Percentiles rank a stretch among this genome's conserved stretches.
These are phyloP conservation scores for Venturiaceae sp. DNA, from an alignment of 2,329 filamentous ascomycete genomes.

Conservation along the genomic window DNA sequence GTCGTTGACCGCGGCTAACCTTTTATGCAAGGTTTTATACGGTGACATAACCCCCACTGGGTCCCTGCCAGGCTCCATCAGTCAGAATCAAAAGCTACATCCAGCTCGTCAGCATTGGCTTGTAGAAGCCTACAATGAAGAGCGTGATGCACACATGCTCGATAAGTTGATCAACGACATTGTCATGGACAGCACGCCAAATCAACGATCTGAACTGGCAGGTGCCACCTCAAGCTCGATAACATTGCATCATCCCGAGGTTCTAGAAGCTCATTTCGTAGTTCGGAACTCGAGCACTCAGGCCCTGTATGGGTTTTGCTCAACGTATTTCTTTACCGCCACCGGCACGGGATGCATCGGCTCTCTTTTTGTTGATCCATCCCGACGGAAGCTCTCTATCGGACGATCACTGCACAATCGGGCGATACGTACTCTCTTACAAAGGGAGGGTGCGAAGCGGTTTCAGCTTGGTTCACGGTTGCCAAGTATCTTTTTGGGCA, in stretches of 20 bases:
- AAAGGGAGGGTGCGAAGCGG: conserved; percentile 62
- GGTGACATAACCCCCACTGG: conserved; percentile 57
- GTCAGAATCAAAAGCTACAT: conserved; percentile 76
- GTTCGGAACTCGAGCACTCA: conserved; percentile 90
- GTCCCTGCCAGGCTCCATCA: conserved; percentile 59
- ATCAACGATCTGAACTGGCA: conserved; percentile 58
- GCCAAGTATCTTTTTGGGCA: conserved; percentile 78
- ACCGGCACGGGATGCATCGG: conserved; percentile 67
- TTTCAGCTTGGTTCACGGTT: conserved; percentile 75
- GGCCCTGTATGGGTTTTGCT: conserved; percentile 83
- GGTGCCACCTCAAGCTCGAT: conserved; percentile 67
- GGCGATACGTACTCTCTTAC: conserved; percentile 65
- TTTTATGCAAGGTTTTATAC: conserved; percentile 50
- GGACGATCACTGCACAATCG: conserved; percentile 82
- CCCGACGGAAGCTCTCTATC: conserved; percentile 78
- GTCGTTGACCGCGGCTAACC: conserved; percentile 70
- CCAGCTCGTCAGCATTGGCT: conserved; percentile 85
- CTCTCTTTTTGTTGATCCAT: conserved; percentile 80
- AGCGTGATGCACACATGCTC: conserved; percentile 63
- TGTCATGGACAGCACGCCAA: conserved; percentile 55
- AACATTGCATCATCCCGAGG: conserved; percentile 56
- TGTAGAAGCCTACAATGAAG: conserved; percentile 76
- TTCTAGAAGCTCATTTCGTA: conserved; percentile 80
- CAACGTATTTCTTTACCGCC: conserved; percentile 71
- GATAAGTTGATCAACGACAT: conserved; percentile 65